Percentiles rank a stretch among this genome's conserved stretches.
These are phyloP conservation scores for Vanrija pseudolonga DNA, from an alignment of 1,284 basidiomycete genomes.

Conservation along the genomic window DNA sequence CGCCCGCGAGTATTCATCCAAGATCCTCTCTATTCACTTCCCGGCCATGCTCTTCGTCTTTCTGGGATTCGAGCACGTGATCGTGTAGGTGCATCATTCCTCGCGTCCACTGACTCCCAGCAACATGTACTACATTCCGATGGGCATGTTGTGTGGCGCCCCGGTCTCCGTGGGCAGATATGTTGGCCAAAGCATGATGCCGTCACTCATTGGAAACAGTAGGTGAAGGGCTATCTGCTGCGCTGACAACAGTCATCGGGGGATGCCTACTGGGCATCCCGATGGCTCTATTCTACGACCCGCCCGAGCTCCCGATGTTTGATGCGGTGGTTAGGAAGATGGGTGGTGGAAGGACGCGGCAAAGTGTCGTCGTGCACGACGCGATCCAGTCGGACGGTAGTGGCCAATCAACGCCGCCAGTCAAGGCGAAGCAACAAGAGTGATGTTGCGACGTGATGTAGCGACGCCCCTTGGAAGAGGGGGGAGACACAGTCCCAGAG, in stretches of 20 bases:
- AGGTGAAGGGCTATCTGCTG: not conserved
- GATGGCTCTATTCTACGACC: conserved; percentile 4
- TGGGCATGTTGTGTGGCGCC: conserved; percentile 38
- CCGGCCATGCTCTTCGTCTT: conserved; percentile 46
- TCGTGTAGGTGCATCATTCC: conserved; percentile 22
- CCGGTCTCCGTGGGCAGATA: conserved; percentile 19
- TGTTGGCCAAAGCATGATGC: conserved; percentile 22
- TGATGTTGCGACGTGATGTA: too few relatives aligned
- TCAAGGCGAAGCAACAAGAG: too few relatives aligned
- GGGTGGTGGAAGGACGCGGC: not conserved
- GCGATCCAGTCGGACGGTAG: too few relatives aligned
- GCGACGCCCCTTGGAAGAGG: too few relatives aligned
- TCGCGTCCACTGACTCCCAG: not conserved
- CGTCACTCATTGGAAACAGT: conserved; percentile 26
- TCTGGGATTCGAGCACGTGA: conserved; percentile 44
- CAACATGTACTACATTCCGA: conserved; percentile 43
- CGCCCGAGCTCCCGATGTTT: conserved; percentile 6
- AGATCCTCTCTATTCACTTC: conserved; percentile 42
- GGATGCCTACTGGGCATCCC: conserved; percentile 15
- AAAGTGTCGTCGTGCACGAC: too few relatives aligned
- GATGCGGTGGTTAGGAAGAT: not conserved
- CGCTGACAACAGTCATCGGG: conserved; percentile 11
- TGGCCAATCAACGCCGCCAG: too few relatives aligned
- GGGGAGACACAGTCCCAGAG: too few relatives aligned
- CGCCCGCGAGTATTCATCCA: conserved; percentile 37